A percentile compares a stretch with the other conserved stretches of the same genome.
Conservation (phyloP, 2,329 filamentous ascomycete species). For the Dactylellina sp. region DNA sequence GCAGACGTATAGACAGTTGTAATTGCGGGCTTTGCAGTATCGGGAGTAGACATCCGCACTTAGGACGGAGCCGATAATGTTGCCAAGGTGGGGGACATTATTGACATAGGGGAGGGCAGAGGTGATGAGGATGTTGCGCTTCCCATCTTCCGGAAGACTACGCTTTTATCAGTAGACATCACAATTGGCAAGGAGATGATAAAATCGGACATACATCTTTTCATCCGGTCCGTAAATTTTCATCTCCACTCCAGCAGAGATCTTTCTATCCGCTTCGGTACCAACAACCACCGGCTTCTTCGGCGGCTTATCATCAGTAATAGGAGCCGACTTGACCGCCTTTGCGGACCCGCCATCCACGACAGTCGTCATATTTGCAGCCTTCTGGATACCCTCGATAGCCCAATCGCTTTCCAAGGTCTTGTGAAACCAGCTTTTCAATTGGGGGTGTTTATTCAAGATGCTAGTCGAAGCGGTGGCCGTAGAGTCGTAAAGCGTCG, state of each 20-base stretch:
- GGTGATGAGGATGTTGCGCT: slow-evolving; percentile 90
- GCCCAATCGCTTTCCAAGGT: slow-evolving; percentile 58
- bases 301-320: slow-evolving; percentile 46
- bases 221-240: slow-evolving; percentile 57
- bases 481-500: slow-evolving; percentile 59
- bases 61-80: slow-evolving; percentile 87
- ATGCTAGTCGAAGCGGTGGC: slow-evolving; percentile 53
- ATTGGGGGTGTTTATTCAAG: slow-evolving; percentile 47
- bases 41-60: slow-evolving; percentile 85
- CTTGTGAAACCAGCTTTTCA: slow-evolving; percentile 59
- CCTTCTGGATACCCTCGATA: slow-evolving; percentile 60
- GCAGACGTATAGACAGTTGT: slow-evolving; percentile 85
- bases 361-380: slow-evolving; percentile 58
- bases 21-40: slow-evolving; percentile 82
- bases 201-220: slow-evolving; percentile 58
- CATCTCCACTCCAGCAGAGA: slow-evolving; percentile 58
- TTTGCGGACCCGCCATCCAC: slow-evolving; percentile 37
- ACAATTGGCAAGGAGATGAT: neutral
- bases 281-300: slow-evolving; percentile 57
- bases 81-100: slow-evolving; percentile 84
- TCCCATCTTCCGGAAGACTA: slow-evolving; percentile 72
- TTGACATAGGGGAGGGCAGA: slow-evolving; percentile 89
- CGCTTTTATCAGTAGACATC: slow-evolving; percentile 18
- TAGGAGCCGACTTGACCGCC: slow-evolving; percentile 47
- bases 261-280: slow-evolving; percentile 52